Percentiles rank a stretch among this genome's conserved stretches.
Conservation (phyloP, 179 eudicot species). For the Beta macrorhiza region DNA sequence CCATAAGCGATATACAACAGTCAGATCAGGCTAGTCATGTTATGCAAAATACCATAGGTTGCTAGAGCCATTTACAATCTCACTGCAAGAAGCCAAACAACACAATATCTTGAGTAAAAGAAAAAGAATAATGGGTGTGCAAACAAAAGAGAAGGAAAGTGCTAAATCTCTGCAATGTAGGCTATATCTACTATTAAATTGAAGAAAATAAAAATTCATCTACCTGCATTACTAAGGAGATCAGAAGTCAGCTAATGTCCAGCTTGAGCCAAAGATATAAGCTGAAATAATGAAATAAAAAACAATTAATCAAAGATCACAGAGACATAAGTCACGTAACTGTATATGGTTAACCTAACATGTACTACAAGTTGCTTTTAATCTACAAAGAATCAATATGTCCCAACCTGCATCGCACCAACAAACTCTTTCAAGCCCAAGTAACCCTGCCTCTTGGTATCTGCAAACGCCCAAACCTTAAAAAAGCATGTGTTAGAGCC, state of each 20-base stretch:
- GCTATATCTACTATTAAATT: background rate
- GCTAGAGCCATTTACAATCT: background rate
- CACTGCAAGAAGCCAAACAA: background rate
- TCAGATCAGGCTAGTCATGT: background rate
- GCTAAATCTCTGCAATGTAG: background rate
- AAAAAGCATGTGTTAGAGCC: conserved; percentile 7
- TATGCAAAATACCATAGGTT: background rate
- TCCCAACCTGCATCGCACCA: conserved; percentile 83
- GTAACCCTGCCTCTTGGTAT: conserved; percentile 82
- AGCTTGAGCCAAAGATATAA: conserved; percentile 79
- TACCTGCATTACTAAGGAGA: conserved; percentile 56
- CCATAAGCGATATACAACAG: background rate
- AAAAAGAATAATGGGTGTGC: background rate
- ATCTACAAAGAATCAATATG: background rate
- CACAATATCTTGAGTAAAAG: background rate
- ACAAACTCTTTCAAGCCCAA: conserved; percentile 77
- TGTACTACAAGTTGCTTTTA: background rate
- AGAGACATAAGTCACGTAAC: background rate
- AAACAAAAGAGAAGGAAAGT: background rate
- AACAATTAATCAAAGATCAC: conserved; percentile 1
- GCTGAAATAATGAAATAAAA: conserved; percentile 31
- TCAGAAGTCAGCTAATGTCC: conserved; percentile 63
- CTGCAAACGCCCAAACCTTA: conserved; percentile 93
- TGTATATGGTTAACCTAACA: background rate
- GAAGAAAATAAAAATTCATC: conserved; percentile 9